A percentile compares a stretch with the other conserved stretches of the same genome.
Conservation (phyloP, 2,329 filamentous ascomycete genomes). For the Ramichloridium luteum region DNA sequence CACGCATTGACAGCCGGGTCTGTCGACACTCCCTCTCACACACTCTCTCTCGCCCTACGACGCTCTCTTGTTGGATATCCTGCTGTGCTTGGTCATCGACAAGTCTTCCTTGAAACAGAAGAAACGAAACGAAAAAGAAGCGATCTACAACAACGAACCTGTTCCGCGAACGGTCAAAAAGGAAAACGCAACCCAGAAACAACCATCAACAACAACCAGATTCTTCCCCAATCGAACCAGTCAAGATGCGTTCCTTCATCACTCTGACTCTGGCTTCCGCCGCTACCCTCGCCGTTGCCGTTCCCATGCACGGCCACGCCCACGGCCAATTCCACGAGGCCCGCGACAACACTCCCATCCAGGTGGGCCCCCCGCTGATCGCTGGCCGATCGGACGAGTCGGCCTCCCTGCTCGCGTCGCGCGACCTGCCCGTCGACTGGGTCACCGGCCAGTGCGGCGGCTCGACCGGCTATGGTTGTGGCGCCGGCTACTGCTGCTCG, state of each 20-base stretch:
- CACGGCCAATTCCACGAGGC: conserved; percentile 1
- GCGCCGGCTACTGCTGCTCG: conserved; percentile 14
- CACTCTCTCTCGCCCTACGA: too few species aligned
- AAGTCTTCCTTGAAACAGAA: too few species aligned
- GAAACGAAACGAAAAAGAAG: too few species aligned
- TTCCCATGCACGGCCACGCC: neutral
- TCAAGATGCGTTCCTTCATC: conserved; percentile 8
- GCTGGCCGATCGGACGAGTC: conserved; percentile 9
- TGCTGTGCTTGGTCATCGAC: too few species aligned
- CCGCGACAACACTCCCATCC: too few species aligned
- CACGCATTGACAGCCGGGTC: conserved; percentile 8
- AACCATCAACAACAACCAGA: too few species aligned
- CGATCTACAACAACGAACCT: too few species aligned
- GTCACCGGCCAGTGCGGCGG: conserved; percentile 14
- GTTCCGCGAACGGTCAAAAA: too few species aligned
- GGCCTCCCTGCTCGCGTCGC: too few species aligned
- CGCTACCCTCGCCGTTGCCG: conserved; percentile 3
- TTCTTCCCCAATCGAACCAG: too few species aligned
- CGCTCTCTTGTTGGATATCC: too few species aligned
- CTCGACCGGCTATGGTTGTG: conserved; percentile 12
- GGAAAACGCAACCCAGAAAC: too few species aligned
- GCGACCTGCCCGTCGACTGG: conserved; percentile 7
- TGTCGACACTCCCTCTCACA: conserved; percentile 8
- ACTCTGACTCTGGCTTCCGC: conserved; percentile 7
- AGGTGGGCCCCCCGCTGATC: conserved; percentile 6